Percentiles rank a stretch among this genome's conserved stretches.
These are phyloP conservation scores for Neonectria ditissima DNA, from an alignment of 2,329 filamentous ascomycete genomes.

Conservation along the genomic window DNA sequence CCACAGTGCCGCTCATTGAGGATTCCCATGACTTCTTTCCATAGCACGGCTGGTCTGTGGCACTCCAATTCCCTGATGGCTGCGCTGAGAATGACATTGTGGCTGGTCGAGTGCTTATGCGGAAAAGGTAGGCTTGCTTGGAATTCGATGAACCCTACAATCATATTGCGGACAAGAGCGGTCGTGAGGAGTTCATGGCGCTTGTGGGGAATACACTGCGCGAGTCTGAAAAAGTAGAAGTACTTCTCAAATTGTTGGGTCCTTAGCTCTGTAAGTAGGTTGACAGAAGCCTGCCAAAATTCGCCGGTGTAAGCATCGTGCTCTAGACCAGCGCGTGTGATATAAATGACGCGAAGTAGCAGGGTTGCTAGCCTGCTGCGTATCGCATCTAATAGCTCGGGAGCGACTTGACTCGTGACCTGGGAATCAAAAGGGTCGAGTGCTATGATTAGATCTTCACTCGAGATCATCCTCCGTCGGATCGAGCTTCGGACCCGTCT, in stretches of 20 bases:
- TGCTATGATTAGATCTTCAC: slow-evolving; percentile 31
- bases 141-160: slow-evolving; percentile 9
- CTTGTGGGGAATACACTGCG: not conserved
- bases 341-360: slow-evolving; percentile 29
- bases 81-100: slow-evolving; percentile 9
- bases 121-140: not conserved
- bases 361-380: slow-evolving; percentile 23
- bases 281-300: slow-evolving; percentile 2
- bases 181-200: not conserved
- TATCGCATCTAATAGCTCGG: slow-evolving; percentile 23
- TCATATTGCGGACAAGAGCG: not conserved
- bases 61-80: not conserved
- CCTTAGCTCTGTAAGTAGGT: not conserved
- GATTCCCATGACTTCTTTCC: slow-evolving; percentile 8
- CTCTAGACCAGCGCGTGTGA: not conserved
- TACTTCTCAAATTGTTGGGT: not conserved
- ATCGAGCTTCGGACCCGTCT: slow-evolving; percentile 25
- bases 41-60: not conserved
- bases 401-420: slow-evolving; percentile 9
- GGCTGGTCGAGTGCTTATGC: slow-evolving; percentile 2
- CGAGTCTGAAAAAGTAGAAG: slow-evolving; percentile 9
- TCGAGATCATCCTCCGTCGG: slow-evolving; percentile 23
- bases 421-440: slow-evolving; percentile 36
- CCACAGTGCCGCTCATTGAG: slow-evolving; percentile 2
- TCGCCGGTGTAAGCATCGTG: not conserved